Evolutionary conservation across 495 filamentous ascomycete genomes (phyloP).

Genomic region (Aspergillus coremiiformis): DNA sequence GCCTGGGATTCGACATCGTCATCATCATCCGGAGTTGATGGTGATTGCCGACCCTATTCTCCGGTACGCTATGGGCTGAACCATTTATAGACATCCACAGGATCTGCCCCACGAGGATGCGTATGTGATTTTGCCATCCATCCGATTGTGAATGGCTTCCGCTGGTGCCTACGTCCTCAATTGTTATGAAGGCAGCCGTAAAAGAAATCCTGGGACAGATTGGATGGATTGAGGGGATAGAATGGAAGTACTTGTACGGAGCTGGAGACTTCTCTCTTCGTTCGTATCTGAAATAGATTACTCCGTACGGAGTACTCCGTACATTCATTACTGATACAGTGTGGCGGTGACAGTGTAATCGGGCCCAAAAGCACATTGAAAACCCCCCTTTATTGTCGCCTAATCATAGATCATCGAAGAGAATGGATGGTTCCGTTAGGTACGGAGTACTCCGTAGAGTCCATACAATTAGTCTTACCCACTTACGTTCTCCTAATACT

Average conservation of each 20-base stretch:
- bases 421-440: no score
- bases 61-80: slow-evolving; percentile 8
- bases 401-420: slow-evolving; percentile 6
- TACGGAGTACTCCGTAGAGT: background rate
- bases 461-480: background rate
- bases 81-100: slow-evolving; percentile 1
- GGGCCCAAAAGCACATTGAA: slow-evolving; percentile 4
- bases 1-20: slow-evolving; percentile 10
- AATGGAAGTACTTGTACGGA: no score
- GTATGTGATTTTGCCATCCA: slow-evolving; percentile 20
- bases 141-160: background rate
- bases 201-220: background rate
- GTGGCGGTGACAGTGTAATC: slow-evolving; percentile 16
- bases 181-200: background rate
- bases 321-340: background rate
- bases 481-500: background rate
- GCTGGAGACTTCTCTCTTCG: background rate
- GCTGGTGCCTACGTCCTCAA: background rate
- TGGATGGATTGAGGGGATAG: background rate
- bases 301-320: no score
- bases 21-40: background rate
- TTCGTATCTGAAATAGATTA: background rate
- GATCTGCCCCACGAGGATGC: slow-evolving; percentile 28
- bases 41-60: slow-evolving; percentile 12
- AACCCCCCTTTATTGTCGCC: slow-evolving; percentile 12